Base-by-base conservation (phyloP, 768 basidiomycete species). In the Tricholoma bakamatsutake region DNA sequence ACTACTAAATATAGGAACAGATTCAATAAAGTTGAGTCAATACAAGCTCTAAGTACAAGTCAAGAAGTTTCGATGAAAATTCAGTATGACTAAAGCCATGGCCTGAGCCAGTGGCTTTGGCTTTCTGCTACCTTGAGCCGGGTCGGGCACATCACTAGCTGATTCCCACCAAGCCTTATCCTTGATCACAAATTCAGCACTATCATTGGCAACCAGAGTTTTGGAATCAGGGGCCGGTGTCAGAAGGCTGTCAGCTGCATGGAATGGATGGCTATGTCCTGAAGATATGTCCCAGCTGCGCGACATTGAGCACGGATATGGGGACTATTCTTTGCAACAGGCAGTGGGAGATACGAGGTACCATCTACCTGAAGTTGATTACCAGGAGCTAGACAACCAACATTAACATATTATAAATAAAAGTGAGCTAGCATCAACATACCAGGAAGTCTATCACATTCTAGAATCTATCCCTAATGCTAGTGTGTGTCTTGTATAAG, bases 321-420 rank as follows among this genome's bases (percentile, higher is more conserved):
- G 24, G 52, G 51, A 39, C 55, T 50, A 39, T 30, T 37, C 17
- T 49, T 24, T n/a, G 12, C 28, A 43, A 49, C 53, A 35, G 54
- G 54, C 21, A 28, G 53, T 33, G 57, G 57, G 28, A 58, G 35
- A 27, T 55, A 50, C n/a, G 31, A 24, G 24, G 54, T 37, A 21
- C 57, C 57, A 40, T 43, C 18, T 17, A 49, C 37, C 12, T 6
- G 47, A 27, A 48, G 47, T 30, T 48, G 27, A 5, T 28, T 28
- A 1, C 27, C 47, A 33, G 47, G 47, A 1, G 15, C 47, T 48
- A 48, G 27, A 48, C 24, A 28, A 48, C 31, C 4, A 5, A 15
- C 7, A 48, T 28, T 33, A 13, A 33, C 8, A 5, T 11, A 5
- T 11, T 2, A 5, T 11, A n/a, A 24, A 24, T 6, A n/a, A 28